Percentiles rank a stretch among this genome's conserved stretches.
phyloP scores from a whole-genome alignment of 2,329 filamentous ascomycete genomes.

The Trichoderma sp. region DNA sequence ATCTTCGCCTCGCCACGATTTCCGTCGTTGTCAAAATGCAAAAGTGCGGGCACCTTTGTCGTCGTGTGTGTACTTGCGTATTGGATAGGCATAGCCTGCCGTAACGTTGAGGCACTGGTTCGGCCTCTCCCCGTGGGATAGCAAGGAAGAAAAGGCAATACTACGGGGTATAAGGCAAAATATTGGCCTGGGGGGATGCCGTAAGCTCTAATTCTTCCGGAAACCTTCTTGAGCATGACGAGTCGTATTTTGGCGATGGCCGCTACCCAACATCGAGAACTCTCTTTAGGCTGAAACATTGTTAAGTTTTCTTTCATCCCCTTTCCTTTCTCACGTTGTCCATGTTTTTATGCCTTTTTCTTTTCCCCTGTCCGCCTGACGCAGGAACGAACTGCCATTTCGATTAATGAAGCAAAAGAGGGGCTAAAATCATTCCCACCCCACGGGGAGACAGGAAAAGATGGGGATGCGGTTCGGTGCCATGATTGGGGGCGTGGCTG shows the following conservation, averaged over 20 bases:
- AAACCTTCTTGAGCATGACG: constrained; percentile 19
- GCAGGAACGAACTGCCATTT: constrained; percentile 14
- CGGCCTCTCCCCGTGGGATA: background rate
- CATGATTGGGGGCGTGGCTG: constrained; percentile 11
- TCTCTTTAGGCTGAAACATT: constrained; percentile 18
- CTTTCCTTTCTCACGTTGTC: background rate
- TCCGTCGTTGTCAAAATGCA: constrained; percentile 11
- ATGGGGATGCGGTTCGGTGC: constrained; percentile 7
- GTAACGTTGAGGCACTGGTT: background rate
- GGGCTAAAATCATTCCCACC: constrained; percentile 1
- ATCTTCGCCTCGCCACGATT: constrained; percentile 1
- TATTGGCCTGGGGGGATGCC: constrained; percentile 4
- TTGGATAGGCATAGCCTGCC: background rate
- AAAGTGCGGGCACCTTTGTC: constrained; percentile 18
- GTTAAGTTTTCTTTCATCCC: background rate
- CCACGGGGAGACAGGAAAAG: constrained; percentile 7
- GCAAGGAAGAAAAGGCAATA: background rate
- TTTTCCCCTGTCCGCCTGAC: constrained; percentile 10
- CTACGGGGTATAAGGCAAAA: background rate
- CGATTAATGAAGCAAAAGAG: constrained; percentile 17
- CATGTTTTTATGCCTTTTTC: background rate
- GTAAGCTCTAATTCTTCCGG: constrained; percentile 14
- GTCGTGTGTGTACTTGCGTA: background rate
- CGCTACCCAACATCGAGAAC: constrained; percentile 1
- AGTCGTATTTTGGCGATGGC: background rate